These are phyloP conservation scores for Daedaleopsis sinensis DNA, from an alignment of 768 basidiomycete genomes.

Conservation along the genomic window DNA sequence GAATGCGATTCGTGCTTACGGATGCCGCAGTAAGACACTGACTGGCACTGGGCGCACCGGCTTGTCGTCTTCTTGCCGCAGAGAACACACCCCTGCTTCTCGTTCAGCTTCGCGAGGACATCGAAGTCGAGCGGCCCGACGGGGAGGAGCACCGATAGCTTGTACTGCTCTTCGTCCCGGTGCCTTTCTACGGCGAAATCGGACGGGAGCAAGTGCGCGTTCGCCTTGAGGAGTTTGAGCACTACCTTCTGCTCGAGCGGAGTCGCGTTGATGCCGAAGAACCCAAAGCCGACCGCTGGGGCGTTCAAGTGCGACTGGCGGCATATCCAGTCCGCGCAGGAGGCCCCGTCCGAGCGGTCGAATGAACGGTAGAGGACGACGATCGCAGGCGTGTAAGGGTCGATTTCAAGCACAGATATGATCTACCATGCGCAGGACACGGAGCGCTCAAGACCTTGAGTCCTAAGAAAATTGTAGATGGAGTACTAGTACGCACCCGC, in stretches of 20 bases:
- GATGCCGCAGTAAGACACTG: constrained; percentile 39
- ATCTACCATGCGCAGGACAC: background rate
- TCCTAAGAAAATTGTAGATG: background rate
- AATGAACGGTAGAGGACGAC: constrained; percentile 10
- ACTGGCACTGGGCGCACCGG: constrained; percentile 39
- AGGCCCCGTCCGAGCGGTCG: background rate
- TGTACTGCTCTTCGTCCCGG: constrained; percentile 26
- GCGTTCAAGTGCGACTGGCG: background rate
- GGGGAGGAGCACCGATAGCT: constrained; percentile 40
- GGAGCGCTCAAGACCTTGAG: background rate
- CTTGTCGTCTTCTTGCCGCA: constrained; percentile 40
- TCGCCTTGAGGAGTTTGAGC: constrained; percentile 35
- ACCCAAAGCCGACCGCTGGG: too few relatives aligned
- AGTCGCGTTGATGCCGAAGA: constrained; percentile 5
- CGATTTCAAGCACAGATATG: constrained; percentile 4
- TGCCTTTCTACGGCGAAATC: constrained; percentile 28
- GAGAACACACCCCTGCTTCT: constrained; percentile 38
- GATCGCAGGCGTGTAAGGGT: constrained; percentile 9
- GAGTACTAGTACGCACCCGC: constrained; percentile 4
- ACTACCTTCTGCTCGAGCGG: constrained; percentile 37
- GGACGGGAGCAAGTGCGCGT: constrained; percentile 33
- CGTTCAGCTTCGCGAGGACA: constrained; percentile 38
- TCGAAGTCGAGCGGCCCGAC: constrained; percentile 38
- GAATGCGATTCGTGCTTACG: constrained; percentile 24
- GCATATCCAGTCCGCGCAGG: background rate